Conservation (phyloP, 306 rosid genomes). For the Inga oerstediana region DNA sequence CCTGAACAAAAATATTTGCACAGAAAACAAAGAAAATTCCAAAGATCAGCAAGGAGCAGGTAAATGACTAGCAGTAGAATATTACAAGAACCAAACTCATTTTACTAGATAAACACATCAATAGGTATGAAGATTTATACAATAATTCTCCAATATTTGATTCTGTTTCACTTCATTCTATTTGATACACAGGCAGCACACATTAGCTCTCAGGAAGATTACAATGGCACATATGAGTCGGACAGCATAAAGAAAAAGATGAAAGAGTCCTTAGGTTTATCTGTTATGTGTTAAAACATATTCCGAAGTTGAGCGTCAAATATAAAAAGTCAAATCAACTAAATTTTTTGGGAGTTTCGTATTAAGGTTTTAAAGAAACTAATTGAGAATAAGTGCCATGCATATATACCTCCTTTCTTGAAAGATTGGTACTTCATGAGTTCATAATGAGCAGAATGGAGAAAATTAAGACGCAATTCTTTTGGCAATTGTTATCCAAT, state of each 20-base stretch:
- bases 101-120: conserved; percentile 10
- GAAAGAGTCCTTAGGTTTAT: background rate
- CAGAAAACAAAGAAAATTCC: conserved; percentile 27
- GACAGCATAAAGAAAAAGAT: background rate
- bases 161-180: background rate
- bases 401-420: background rate
- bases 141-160: background rate
- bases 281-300: background rate
- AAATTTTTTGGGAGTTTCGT: background rate
- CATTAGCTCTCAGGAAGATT: background rate
- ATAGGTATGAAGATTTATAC: conserved; percentile 3
- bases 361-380: background rate
- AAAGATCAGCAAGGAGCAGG: conserved; percentile 27
- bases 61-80: conserved; percentile 17
- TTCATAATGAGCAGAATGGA: conserved; percentile 8
- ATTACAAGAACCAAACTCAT: conserved; percentile 14
- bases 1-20: conserved; percentile 39
- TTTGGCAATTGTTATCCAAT: background rate
- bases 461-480: background rate
- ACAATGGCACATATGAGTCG: background rate
- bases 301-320: background rate
- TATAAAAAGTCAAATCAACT: background rate
- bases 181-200: background rate
- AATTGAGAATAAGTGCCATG: background rate
- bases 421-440: background rate